These are phyloP conservation scores for Suhomyces coccinellae DNA, from an alignment of 1,139 yeast species.

Conservation along the genomic window DNA sequence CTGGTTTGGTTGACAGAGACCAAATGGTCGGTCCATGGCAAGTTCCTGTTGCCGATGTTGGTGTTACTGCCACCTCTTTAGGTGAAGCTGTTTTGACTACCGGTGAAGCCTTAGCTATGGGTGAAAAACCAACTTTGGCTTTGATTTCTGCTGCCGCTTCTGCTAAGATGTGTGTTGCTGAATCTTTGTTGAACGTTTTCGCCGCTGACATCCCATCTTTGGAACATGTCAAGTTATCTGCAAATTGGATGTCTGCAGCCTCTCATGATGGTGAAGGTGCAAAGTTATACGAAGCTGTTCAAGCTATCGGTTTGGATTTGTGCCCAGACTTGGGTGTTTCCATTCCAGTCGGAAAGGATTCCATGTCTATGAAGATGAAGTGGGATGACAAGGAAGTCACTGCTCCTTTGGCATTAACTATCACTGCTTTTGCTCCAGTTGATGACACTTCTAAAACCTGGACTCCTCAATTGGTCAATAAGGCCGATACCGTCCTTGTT, in stretches of 20 bases:
- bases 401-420: conserved; percentile 89
- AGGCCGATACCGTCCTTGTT: conserved; percentile 63
- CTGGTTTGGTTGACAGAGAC: conserved; percentile 96
- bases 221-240: conserved; percentile 80
- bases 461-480: conserved; percentile 78
- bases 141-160: conserved; percentile 90
- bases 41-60: conserved; percentile 98
- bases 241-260: conserved; percentile 99
- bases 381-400: conserved; percentile 94
- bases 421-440: conserved; percentile 92
- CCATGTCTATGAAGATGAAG: conserved; percentile 99
- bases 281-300: conserved; percentile 93
- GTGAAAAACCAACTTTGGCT: conserved; percentile 92
- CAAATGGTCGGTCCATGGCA: conserved; percentile 99
- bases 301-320: conserved; percentile 90
- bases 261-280: conserved; percentile 95
- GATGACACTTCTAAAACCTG: conserved; percentile 83
- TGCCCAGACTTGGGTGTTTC: conserved; percentile 92
- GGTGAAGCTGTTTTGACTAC: conserved; percentile 69
- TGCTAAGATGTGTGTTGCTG: conserved; percentile 97
- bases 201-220: conserved; percentile 87
- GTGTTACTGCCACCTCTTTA: conserved; percentile 89
- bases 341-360: conserved; percentile 98
- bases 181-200: conserved; percentile 80
- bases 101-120: conserved; percentile 98